A percentile compares a stretch with the other conserved stretches of the same genome.
Conservation (phyloP, 495 filamentous ascomycete genomes). For the Daldinia bambusicola region DNA sequence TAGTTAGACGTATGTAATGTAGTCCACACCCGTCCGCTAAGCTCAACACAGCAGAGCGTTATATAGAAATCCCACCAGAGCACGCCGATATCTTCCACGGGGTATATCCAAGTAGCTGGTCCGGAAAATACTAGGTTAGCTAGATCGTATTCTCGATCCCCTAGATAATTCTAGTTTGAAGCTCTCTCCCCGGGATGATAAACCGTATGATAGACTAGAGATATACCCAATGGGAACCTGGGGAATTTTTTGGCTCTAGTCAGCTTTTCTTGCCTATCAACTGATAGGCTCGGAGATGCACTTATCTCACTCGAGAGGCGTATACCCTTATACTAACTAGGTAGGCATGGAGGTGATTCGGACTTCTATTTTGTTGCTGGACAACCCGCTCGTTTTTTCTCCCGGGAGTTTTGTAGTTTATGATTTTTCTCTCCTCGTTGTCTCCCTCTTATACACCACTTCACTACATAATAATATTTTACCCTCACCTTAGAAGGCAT, state of each 20-base stretch:
- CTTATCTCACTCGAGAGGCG: conserved; percentile 10
- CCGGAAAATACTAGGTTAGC: too few species aligned
- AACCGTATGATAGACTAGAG: neutral
- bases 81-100: conserved; percentile 2
- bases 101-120: too few species aligned
- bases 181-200: neutral
- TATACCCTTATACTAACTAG: neutral
- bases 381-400: neutral
- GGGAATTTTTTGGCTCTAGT: conserved; percentile 36
- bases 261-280: conserved; percentile 26
- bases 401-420: neutral
- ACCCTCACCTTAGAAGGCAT: conserved; percentile 1
- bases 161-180: too few species aligned
- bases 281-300: conserved; percentile 38
- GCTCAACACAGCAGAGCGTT: neutral
- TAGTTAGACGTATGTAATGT: too few species aligned
- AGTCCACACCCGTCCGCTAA: too few species aligned
- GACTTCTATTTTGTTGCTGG: conserved; percentile 13
- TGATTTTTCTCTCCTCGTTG: neutral
- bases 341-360: neutral
- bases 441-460: neutral
- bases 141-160: neutral
- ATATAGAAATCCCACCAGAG: too few species aligned
- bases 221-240: conserved; percentile 27
- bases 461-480: conserved; percentile 14